Evolutionary conservation across 768 basidiomycete genomes (phyloP).

Genomic region (Leccinum obscurum): DNA sequence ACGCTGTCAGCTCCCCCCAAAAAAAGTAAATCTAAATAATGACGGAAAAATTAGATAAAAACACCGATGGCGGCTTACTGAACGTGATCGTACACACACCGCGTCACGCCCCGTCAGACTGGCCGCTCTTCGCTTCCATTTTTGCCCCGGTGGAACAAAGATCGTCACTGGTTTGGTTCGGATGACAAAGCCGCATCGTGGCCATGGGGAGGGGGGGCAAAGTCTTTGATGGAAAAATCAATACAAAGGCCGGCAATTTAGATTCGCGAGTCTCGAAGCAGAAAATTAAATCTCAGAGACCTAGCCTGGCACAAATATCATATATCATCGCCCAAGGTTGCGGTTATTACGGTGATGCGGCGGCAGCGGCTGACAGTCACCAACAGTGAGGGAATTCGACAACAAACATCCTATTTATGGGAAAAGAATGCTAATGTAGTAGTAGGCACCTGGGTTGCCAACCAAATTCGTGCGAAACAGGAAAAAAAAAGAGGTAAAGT

Average conservation of each 20-base stretch:
- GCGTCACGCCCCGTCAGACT: conserved; percentile 1
- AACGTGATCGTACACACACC: conserved; percentile 4
- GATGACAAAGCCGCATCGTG: conserved; percentile 16
- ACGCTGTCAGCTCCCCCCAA: conserved; percentile 10
- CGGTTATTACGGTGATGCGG: conserved; percentile 19
- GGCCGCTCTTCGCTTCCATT: conserved; percentile 24
- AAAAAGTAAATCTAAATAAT: background rate
- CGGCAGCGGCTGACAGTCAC: conserved; percentile 13
- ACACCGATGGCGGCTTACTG: conserved; percentile 13
- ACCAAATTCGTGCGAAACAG: conserved; percentile 15
- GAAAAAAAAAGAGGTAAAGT: conserved; percentile 4
- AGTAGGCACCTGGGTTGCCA: conserved; percentile 13
- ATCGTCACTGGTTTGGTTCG: conserved; percentile 14
- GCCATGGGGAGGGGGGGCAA: conserved; percentile 5
- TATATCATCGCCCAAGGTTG: conserved; percentile 3
- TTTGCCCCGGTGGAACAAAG: conserved; percentile 18
- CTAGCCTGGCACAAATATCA: background rate
- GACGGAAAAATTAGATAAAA: conserved; percentile 1
- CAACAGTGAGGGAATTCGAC: conserved; percentile 18
- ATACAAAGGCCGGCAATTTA: conserved; percentile 16
- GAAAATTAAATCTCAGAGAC: conserved; percentile 20
- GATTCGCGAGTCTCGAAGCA: conserved; percentile 18
- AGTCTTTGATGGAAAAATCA: conserved; percentile 17
- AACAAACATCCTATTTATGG: conserved; percentile 16
- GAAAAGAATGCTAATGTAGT: conserved; percentile 17